Base-by-base conservation (phyloP, 2,329 filamentous ascomycete genomes). In the Pseudogymnoascus verrucosus region DNA sequence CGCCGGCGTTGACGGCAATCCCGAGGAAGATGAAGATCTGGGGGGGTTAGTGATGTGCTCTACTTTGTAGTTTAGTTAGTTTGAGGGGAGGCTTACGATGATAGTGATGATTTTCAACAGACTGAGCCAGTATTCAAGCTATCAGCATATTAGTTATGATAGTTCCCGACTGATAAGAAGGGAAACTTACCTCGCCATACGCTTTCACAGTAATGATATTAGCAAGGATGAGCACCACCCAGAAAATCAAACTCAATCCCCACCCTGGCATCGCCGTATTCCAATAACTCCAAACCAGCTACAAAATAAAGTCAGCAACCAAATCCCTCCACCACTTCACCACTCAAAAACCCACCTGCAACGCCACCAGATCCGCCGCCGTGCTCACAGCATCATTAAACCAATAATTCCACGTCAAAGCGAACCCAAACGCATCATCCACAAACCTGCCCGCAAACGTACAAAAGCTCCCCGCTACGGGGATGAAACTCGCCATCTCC, bases 331-430 rank as follows among this genome's bases (percentile, higher is more conserved):
- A 19, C 19, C 19, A 19, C 19, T 19, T 19, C 19, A 19, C 19
- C 19, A 19, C 19, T 19, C 19, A 19, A 10, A 40, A 44, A 44
- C 40, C 10, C 10, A 44, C 40, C 70, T 85, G 82, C 36, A 84
- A 71, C 0, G 83, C 80, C 19, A 87, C 82, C 26, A 88, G 74
- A 73, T 89, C 85, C 0, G 84, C 77, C 0, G 85, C 85, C 1
- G 80, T 84, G 0, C 79, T 80, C 0, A 84, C 80, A 1, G 84
- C 85, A 73, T 88, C 84, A 70, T 88, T 87, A 69, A 87, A 86
- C 84, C 84, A 88, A 71, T 84, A 84, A 67, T 84, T 84, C 82
- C 81, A 82, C 0, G 81, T 83, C 31, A 83, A 71, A 2, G 81
- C 80, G 65, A 83, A 83, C 1, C 81, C 81, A 66, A 82, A 78